Evolutionary conservation across 345 rosid species (phyloP).

Genomic region (Citrus trifoliata): DNA sequence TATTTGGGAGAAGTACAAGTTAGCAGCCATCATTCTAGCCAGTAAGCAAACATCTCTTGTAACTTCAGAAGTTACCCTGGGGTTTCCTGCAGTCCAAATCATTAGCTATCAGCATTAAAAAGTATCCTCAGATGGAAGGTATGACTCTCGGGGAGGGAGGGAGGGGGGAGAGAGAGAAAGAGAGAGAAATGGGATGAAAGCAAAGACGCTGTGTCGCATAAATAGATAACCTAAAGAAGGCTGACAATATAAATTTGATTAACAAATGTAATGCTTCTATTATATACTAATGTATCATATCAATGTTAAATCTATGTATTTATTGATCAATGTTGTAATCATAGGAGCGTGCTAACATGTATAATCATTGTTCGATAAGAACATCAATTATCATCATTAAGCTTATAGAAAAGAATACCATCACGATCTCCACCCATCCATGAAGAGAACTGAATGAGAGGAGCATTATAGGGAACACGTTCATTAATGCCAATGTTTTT

Average conservation of each 20-base stretch:
- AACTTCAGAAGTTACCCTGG: constrained; percentile 98
- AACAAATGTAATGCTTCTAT: too few species aligned
- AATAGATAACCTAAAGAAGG: not conserved
- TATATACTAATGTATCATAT: too few species aligned
- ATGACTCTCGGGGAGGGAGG: not conserved
- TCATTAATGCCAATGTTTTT: constrained; percentile 92
- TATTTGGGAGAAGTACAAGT: constrained; percentile 90
- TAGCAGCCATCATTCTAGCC: constrained; percentile 99
- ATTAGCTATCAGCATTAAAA: not conserved
- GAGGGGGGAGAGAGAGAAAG: not conserved
- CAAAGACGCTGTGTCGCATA: not conserved
- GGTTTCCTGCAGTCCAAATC: constrained; percentile 61
- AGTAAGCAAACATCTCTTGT: constrained; percentile 96
- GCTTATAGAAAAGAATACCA: constrained; percentile 39
- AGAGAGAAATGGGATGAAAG: not conserved
- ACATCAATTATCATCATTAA: not conserved
- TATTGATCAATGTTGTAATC: too few species aligned
- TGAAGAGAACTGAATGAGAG: constrained; percentile 94
- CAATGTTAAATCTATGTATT: too few species aligned
- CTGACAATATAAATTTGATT: not conserved
- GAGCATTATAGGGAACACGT: constrained; percentile 96
- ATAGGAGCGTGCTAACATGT: not conserved
- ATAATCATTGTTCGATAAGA: not conserved
- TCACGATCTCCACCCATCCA: constrained; percentile 99
- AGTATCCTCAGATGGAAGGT: not conserved